Evolutionary conservation across 805 yeast species (phyloP).

Genomic region (Starmerella tilneyi): DNA sequence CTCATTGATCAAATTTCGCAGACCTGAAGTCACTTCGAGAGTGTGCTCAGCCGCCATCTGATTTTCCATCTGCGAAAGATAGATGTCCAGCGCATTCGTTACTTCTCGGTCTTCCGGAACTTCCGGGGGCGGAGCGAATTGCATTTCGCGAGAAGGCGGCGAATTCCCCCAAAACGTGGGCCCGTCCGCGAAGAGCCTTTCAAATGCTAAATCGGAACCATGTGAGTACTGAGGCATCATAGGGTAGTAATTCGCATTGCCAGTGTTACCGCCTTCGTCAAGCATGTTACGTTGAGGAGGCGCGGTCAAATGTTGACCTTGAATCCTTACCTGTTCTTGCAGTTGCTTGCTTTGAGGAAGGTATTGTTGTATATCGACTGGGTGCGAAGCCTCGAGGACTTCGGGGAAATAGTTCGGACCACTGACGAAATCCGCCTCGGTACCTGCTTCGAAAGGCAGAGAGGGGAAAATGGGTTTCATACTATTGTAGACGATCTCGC

Average conservation of each 20-base stretch:
- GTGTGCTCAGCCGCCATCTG: slow-evolving; percentile 4
- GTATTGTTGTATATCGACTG: neutral
- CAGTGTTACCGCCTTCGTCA: too few species aligned
- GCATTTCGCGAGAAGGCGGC: neutral
- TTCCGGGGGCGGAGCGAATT: neutral
- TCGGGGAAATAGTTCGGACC: neutral
- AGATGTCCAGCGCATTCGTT: neutral
- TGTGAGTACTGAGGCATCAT: too few species aligned
- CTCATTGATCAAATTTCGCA: neutral
- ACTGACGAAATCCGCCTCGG: slow-evolving; percentile 2
- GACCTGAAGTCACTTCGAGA: slow-evolving; percentile 2
- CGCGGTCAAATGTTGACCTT: too few species aligned
- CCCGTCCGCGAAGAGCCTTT: neutral
- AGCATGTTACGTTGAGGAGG: too few species aligned
- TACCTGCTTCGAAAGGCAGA: slow-evolving; percentile 1
- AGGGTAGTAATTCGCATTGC: too few species aligned
- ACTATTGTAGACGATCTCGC: neutral
- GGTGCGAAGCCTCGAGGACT: neutral
- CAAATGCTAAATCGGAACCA: neutral
- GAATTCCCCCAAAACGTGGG: neutral
- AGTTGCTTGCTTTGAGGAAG: neutral
- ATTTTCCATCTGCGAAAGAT: neutral
- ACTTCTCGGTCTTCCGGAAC: neutral
- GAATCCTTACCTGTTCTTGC: neutral
- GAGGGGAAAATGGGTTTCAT: slow-evolving; percentile 4